Evolutionary conservation across 208 protist species (phyloP).

Genomic region (Wallacemonas sp.): DNA sequence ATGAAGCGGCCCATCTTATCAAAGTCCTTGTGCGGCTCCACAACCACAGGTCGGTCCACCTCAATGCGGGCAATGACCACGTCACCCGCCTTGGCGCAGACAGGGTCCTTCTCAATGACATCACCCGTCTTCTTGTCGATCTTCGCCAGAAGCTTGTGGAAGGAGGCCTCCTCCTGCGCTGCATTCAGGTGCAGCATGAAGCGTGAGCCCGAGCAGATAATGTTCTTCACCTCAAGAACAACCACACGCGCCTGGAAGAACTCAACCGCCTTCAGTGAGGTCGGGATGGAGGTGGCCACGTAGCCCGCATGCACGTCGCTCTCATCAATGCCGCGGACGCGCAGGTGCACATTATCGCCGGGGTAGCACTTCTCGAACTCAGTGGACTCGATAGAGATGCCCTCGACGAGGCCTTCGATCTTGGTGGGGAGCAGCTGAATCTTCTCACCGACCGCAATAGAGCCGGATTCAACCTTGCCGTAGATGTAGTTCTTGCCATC

Average conservation of each 20-base stretch:
- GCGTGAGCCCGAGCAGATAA: constrained; percentile 93
- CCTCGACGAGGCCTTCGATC: constrained; percentile 76
- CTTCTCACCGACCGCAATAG: constrained; percentile 86
- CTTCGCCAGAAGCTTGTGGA: constrained; percentile 89
- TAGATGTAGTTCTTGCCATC: constrained; percentile 92
- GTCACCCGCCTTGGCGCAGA: constrained; percentile 92
- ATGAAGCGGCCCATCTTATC: constrained; percentile 97
- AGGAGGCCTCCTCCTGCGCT: constrained; percentile 90
- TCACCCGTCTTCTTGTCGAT: constrained; percentile 93
- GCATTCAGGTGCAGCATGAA: constrained; percentile 96
- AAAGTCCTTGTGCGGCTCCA: constrained; percentile 93
- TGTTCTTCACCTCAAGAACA: constrained; percentile 94
- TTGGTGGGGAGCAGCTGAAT: constrained; percentile 83
- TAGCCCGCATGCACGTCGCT: constrained; percentile 83
- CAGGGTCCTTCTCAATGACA: constrained; percentile 90
- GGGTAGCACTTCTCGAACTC: constrained; percentile 89
- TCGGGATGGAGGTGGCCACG: constrained; percentile 87
- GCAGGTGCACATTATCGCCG: constrained; percentile 93
- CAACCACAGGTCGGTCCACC: constrained; percentile 78
- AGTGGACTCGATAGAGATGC: constrained; percentile 87
- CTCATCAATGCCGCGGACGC: constrained; percentile 89
- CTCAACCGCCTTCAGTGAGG: constrained; percentile 80
- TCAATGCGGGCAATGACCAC: constrained; percentile 92
- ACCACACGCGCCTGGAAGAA: constrained; percentile 95
- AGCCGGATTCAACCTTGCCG: constrained; percentile 95